Conservation (phyloP, 768 basidiomycete species). For the Pleurotus tuoliensis region DNA sequence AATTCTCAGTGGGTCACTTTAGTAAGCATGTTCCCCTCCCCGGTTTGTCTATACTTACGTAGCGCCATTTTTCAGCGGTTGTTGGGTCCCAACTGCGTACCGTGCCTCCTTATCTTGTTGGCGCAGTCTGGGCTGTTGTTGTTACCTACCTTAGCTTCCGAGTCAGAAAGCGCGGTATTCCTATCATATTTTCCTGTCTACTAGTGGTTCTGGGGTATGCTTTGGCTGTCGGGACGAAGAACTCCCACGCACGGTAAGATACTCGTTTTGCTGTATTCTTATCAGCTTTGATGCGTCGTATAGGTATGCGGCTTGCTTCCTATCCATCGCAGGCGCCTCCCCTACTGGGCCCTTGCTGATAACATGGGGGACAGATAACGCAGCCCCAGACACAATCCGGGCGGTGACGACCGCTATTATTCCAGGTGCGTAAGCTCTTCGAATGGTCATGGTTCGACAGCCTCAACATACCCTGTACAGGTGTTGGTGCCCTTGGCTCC, state of each 20-base stretch:
- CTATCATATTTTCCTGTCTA: slow-evolving; percentile 30
- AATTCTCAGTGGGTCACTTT: slow-evolving; percentile 28
- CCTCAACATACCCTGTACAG: slow-evolving; percentile 13
- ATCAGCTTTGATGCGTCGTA: background rate
- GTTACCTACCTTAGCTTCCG: slow-evolving; percentile 32
- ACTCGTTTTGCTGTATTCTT: background rate
- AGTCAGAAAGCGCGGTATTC: slow-evolving; percentile 29
- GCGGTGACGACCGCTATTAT: slow-evolving; percentile 42
- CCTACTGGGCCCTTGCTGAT: slow-evolving; percentile 38
- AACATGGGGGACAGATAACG: slow-evolving; percentile 46
- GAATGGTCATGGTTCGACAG: too few relatives aligned
- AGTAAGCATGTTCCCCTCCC: slow-evolving; percentile 18
- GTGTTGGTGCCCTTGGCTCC: slow-evolving; percentile 40
- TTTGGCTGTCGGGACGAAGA: slow-evolving; percentile 37
- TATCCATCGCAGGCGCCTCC: slow-evolving; percentile 35
- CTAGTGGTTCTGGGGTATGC: slow-evolving; percentile 41
- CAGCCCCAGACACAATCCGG: slow-evolving; percentile 44
- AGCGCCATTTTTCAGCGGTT: slow-evolving; percentile 23
- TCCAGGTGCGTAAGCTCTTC: slow-evolving; percentile 23
- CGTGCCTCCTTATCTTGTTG: slow-evolving; percentile 44
- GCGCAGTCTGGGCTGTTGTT: slow-evolving; percentile 34
- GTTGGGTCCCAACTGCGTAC: slow-evolving; percentile 45
- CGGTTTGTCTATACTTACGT: background rate
- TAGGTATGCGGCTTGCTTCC: slow-evolving; percentile 46
- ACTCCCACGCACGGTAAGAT: slow-evolving; percentile 30